Conservation (phyloP, 2,329 filamentous ascomycete genomes). For the Septoria petroselini region DNA sequence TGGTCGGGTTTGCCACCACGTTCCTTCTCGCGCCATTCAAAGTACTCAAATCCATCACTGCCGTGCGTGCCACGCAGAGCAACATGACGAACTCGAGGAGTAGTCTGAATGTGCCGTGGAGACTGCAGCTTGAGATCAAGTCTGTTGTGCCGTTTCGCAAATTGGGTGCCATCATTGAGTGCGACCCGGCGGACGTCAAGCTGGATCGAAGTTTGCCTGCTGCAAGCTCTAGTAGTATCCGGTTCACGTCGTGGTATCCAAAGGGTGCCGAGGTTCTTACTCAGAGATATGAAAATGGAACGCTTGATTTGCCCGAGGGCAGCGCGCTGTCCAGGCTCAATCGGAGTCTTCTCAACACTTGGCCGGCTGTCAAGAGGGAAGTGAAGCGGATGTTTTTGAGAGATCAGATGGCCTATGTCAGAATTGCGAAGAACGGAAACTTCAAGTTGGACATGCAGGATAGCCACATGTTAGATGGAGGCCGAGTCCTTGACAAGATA, state of each 20-base stretch:
- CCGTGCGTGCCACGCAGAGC: slow-evolving; percentile 8
- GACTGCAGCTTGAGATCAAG: slow-evolving; percentile 22
- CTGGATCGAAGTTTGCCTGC: slow-evolving; percentile 20
- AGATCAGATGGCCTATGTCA: slow-evolving; percentile 31
- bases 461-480: slow-evolving; percentile 29
- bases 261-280: slow-evolving; percentile 15
- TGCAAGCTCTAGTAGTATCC: slow-evolving; percentile 8
- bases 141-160: slow-evolving; percentile 24
- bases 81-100: too few relatives aligned
- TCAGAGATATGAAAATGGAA: slow-evolving; percentile 17
- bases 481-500: slow-evolving; percentile 15
- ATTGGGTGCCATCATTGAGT: slow-evolving; percentile 17
- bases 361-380: slow-evolving; percentile 21
- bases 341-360: slow-evolving; percentile 11
- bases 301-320: slow-evolving; percentile 1
- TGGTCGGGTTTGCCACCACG: slow-evolving; percentile 19
- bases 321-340: slow-evolving; percentile 10
- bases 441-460: slow-evolving; percentile 34
- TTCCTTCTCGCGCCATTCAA: slow-evolving; percentile 26
- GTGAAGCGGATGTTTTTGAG: slow-evolving; percentile 31
- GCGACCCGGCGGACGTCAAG: slow-evolving; percentile 6
- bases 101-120: slow-evolving; percentile 6
- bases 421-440: slow-evolving; percentile 21
- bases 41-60: slow-evolving; percentile 25
- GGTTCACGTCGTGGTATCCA: slow-evolving; percentile 9